Evolutionary conservation across 306 rosid genomes (phyloP).

Genomic region (Neltuma alba): DNA sequence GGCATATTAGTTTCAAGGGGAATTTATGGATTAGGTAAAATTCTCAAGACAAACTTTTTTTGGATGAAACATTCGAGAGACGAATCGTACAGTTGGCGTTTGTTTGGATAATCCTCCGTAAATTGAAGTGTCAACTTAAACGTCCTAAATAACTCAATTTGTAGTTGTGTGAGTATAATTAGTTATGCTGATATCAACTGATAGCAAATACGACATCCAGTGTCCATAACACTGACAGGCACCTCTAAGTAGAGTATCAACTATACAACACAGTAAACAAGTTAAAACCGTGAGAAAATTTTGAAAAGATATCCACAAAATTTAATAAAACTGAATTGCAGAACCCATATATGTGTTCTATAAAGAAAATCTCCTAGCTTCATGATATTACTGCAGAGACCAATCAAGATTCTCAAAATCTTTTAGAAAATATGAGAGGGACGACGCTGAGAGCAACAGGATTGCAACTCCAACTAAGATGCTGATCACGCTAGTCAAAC

Average conservation of each 20-base stretch:
- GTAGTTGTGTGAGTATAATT: conserved; percentile 30
- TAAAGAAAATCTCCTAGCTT: background rate
- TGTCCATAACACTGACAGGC: conserved; percentile 6
- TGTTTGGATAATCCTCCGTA: conserved; percentile 87
- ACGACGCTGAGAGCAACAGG: conserved; percentile 33
- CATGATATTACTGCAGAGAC: conserved; percentile 3
- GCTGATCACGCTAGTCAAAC: background rate
- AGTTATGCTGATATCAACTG: conserved; percentile 20
- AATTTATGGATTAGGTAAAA: conserved; percentile 14
- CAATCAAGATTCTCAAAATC: conserved; percentile 23
- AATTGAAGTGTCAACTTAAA: conserved; percentile 87
- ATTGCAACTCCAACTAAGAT: background rate
- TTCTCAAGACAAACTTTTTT: conserved; percentile 56
- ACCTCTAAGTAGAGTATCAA: background rate
- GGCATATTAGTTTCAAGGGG: background rate
- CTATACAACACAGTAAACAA: background rate
- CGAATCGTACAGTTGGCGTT: conserved; percentile 87
- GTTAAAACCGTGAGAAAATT: background rate
- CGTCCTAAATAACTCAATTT: conserved; percentile 64
- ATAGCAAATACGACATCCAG: conserved; percentile 18
- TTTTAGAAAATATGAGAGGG: background rate
- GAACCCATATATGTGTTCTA: background rate
- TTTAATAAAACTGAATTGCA: conserved; percentile 1
- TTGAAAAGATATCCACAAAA: conserved; percentile 4
- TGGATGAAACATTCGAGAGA: conserved; percentile 91